A percentile compares a stretch with the other conserved stretches of the same genome.
Conservation (phyloP, 257 asterid genomes). For the Schizonepeta tenuifolia region DNA sequence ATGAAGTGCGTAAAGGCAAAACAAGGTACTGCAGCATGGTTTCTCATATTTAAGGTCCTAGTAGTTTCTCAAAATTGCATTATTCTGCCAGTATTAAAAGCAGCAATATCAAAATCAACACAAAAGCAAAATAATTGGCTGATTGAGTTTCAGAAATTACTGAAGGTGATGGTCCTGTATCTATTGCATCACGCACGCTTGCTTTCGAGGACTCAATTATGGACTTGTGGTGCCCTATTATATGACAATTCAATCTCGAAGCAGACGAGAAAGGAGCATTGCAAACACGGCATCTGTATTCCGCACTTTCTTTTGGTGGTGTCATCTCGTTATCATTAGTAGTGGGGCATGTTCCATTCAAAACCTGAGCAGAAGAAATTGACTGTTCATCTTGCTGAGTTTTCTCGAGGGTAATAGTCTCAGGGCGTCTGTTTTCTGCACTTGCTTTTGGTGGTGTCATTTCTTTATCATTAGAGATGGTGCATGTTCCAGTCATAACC, state of each 20-base stretch:
- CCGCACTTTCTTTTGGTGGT: no score
- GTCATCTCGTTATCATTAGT: no score
- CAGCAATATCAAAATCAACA: neutral
- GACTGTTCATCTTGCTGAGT: slow-evolving; percentile 19
- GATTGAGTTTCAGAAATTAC: slow-evolving; percentile 7
- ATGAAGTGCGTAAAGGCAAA: neutral
- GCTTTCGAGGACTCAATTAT: slow-evolving; percentile 29
- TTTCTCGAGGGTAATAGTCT: neutral
- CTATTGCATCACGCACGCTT: slow-evolving; percentile 12
- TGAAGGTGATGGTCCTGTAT: slow-evolving; percentile 25
- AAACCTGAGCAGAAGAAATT: no score
- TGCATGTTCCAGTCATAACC: neutral
- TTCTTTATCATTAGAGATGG: neutral
- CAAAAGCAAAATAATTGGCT: neutral
- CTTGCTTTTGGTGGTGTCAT: neutral
- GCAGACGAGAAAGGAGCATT: no score
- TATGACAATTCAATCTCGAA: slow-evolving; percentile 35
- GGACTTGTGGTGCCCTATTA: slow-evolving; percentile 41
- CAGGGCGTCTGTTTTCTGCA: neutral
- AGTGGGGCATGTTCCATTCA: no score
- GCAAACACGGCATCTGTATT: slow-evolving; percentile 32
- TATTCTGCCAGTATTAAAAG: neutral
- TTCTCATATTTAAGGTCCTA: neutral
- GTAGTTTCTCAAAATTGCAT: neutral
- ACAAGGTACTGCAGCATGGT: neutral